Evolutionary conservation across 768 basidiomycete genomes (phyloP).

Genomic region (Tubosaeta brunneosetosa): DNA sequence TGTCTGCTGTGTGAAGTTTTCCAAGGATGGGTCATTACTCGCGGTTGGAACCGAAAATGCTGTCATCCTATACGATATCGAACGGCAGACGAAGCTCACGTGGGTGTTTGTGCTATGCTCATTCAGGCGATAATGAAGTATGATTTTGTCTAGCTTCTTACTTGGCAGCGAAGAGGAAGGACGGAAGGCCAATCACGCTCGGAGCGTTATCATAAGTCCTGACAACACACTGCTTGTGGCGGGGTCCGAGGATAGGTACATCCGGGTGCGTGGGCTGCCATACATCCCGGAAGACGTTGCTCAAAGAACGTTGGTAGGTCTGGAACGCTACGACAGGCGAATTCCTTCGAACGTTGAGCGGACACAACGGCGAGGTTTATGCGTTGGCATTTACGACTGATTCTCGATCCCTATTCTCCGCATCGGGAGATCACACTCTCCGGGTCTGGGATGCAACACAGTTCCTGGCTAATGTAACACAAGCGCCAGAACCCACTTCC

Average conservation of each 20-base stretch:
- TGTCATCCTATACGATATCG: constrained; percentile 26
- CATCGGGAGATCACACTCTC: constrained; percentile 34
- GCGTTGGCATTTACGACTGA: constrained; percentile 32
- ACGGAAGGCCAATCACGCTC: constrained; percentile 26
- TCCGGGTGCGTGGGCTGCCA: constrained; percentile 24
- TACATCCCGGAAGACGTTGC: background rate
- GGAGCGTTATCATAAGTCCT: constrained; percentile 31
- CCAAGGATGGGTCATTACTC: constrained; percentile 27
- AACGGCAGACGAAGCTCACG: constrained; percentile 26
- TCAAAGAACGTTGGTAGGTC: constrained; percentile 16
- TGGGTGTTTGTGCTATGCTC: constrained; percentile 6
- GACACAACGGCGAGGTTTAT: constrained; percentile 35
- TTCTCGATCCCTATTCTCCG: constrained; percentile 32
- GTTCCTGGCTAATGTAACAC: constrained; percentile 17
- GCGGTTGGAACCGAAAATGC: constrained; percentile 32
- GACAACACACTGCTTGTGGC: constrained; percentile 29
- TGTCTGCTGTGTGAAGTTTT: constrained; percentile 32
- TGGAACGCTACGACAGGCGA: constrained; percentile 24
- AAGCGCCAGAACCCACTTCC: constrained; percentile 14
- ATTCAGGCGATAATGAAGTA: background rate
- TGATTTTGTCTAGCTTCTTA: constrained; percentile 17
- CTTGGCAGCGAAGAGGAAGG: constrained; percentile 23
- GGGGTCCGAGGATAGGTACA: constrained; percentile 32
- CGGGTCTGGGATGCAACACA: constrained; percentile 33
- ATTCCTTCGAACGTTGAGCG: constrained; percentile 28